phyloP scores from a whole-genome alignment of 176 grass and related monocot genomes.

The Cenchrus fungigraminus region DNA sequence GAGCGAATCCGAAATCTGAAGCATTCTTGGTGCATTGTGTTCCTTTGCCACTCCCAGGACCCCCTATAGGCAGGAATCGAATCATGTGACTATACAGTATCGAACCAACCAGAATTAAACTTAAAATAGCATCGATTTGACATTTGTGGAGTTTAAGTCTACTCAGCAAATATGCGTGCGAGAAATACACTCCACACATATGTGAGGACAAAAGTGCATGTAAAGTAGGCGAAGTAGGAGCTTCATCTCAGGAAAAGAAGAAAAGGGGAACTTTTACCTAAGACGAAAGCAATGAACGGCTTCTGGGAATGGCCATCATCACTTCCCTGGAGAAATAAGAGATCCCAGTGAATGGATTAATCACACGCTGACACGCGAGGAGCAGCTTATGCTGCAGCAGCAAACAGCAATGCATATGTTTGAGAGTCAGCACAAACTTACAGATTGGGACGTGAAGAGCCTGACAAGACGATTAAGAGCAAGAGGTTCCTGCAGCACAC shows the following conservation, averaged over 20 bases:
- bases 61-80: constrained; percentile 46
- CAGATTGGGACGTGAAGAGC: constrained; percentile 45
- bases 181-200: background rate
- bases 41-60: constrained; percentile 96
- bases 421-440: background rate
- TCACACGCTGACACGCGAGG: background rate
- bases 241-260: background rate
- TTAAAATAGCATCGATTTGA: background rate
- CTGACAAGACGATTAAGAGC: constrained; percentile 20
- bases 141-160: background rate
- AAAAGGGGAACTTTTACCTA: constrained; percentile 52
- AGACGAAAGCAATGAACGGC: constrained; percentile 87
- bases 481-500: constrained; percentile 29
- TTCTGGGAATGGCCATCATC: constrained; percentile 20
- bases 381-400: background rate
- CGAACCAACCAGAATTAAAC: background rate
- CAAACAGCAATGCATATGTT: background rate
- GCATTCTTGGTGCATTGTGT: constrained; percentile 93
- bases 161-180: background rate
- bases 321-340: constrained; percentile 48
- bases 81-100: too few relatives aligned
- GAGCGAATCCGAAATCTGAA: constrained; percentile 75
- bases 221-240: background rate
- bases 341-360: background rate
- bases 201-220: background rate